Conservation (phyloP, 2,329 filamentous ascomycete genomes). For the Colletotrichum spaethianum region DNA sequence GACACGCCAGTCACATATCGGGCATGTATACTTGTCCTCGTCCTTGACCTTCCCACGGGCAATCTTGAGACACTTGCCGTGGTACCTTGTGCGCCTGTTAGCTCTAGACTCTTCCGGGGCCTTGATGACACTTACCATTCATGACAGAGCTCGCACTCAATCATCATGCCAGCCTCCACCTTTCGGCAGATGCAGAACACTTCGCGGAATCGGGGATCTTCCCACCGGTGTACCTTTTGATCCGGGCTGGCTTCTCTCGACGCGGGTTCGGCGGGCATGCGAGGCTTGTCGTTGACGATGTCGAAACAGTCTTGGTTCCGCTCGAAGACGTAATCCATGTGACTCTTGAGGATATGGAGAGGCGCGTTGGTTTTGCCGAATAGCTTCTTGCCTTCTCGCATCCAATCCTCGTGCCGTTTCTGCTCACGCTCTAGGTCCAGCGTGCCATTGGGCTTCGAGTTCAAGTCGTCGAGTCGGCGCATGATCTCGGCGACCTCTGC, state of each 20-base stretch:
- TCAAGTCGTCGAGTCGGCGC: conserved; percentile 88
- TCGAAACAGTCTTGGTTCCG: conserved; percentile 95
- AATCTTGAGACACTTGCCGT: conserved; percentile 98
- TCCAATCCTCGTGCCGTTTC: conserved; percentile 98
- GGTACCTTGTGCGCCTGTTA: conserved; percentile 75
- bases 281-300: conserved; percentile 84
- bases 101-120: conserved; percentile 25
- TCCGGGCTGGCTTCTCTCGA: conserved; percentile 82
- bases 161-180: conserved; percentile 98
- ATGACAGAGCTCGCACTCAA: conserved; percentile 97
- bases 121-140: conserved; percentile 79
- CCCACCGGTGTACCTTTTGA: conserved; percentile 67
- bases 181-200: conserved; percentile 98
- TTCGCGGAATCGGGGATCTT: conserved; percentile 77
- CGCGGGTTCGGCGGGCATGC: conserved; percentile 91
- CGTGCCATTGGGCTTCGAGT: conserved; percentile 92
- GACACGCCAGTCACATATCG: conserved; percentile 97
- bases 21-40: conserved; percentile 98
- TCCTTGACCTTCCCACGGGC: conserved; percentile 98
- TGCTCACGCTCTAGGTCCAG: conserved; percentile 95
- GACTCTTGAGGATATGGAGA: conserved; percentile 92
- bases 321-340: conserved; percentile 93
- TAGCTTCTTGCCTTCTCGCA: conserved; percentile 96
- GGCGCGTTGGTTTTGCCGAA: conserved; percentile 99
- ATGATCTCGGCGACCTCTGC: conserved; percentile 91